A percentile compares a stretch with the other conserved stretches of the same genome.
These are phyloP conservation scores for Cubamyces sp. DNA, from an alignment of 768 basidiomycete species.

Conservation along the genomic window DNA sequence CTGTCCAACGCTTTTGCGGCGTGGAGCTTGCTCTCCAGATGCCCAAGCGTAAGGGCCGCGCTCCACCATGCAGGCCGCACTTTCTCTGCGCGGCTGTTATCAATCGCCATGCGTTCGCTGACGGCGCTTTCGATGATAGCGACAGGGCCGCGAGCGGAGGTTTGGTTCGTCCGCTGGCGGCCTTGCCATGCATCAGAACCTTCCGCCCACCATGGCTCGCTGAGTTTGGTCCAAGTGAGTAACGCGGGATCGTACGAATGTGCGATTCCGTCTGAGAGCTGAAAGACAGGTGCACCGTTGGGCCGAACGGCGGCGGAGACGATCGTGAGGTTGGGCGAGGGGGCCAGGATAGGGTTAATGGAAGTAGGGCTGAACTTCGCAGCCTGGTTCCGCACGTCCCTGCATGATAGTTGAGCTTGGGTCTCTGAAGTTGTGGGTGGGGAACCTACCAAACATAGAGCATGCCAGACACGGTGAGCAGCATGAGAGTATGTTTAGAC, in stretches of 20 bases:
- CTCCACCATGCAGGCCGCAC: slow-evolving; percentile 79
- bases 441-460: slow-evolving; percentile 72
- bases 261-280: slow-evolving; percentile 75
- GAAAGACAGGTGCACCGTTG: slow-evolving; percentile 79
- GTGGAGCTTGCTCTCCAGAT: slow-evolving; percentile 83
- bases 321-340: slow-evolving; percentile 62
- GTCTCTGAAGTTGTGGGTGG: slow-evolving; percentile 5
- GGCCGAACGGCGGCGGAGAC: slow-evolving; percentile 68
- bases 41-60: slow-evolving; percentile 81
- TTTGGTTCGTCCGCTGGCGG: slow-evolving; percentile 52
- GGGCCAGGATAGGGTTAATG: slow-evolving; percentile 58
- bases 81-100: slow-evolving; percentile 38
- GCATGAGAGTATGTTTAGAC: slow-evolving; percentile 64
- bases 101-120: slow-evolving; percentile 30
- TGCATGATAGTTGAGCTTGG: slow-evolving; percentile 34
- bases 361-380: slow-evolving; percentile 70
- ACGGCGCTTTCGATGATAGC: slow-evolving; percentile 42
- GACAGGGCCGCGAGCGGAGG: slow-evolving; percentile 54
- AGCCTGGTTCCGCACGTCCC: slow-evolving; percentile 74
- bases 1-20: slow-evolving; percentile 79
- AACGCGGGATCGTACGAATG: slow-evolving; percentile 79
- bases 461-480: slow-evolving; percentile 72
- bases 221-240: slow-evolving; percentile 71
- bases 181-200: slow-evolving; percentile 86
- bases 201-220: slow-evolving; percentile 83